Conservation (phyloP, 1,284 basidiomycete species). For the Tilletia setariae region DNA sequence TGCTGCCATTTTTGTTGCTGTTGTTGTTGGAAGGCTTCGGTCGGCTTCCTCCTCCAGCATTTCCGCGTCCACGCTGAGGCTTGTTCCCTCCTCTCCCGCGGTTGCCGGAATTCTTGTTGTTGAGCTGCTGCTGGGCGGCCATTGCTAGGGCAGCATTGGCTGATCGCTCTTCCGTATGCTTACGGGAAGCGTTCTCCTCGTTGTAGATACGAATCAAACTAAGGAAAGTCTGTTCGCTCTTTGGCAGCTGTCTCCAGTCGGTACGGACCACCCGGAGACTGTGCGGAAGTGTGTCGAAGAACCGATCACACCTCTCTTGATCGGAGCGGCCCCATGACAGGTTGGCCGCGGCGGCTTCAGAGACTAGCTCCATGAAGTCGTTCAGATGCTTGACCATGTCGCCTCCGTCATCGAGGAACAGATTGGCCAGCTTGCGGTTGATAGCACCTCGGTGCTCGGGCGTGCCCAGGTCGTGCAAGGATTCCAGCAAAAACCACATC, state of each 20-base stretch:
- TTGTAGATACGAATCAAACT: neutral
- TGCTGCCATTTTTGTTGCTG: neutral
- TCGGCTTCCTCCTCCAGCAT: neutral
- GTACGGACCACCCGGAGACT: neutral
- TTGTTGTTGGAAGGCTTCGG: neutral
- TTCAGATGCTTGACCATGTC: neutral
- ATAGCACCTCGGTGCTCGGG: neutral
- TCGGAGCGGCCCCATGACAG: neutral
- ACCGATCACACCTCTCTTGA: neutral
- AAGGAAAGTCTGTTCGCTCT: neutral
- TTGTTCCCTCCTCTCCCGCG: neutral
- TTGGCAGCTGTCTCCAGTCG: neutral
- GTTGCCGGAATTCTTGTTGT: neutral
- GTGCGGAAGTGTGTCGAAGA: conserved; percentile 5
- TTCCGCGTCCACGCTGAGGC: too few species aligned
- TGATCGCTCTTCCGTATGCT: neutral
- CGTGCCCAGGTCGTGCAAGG: neutral
- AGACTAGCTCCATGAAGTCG: neutral
- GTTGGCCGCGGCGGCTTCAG: neutral
- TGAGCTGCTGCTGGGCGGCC: neutral
- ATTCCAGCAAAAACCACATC: neutral
- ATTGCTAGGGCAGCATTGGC: neutral
- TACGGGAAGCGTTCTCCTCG: neutral
- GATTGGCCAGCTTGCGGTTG: neutral
- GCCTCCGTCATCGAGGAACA: neutral